Base-by-base conservation (phyloP, 805 yeast species). In the Metschnikowia chrysomelidarum region DNA sequence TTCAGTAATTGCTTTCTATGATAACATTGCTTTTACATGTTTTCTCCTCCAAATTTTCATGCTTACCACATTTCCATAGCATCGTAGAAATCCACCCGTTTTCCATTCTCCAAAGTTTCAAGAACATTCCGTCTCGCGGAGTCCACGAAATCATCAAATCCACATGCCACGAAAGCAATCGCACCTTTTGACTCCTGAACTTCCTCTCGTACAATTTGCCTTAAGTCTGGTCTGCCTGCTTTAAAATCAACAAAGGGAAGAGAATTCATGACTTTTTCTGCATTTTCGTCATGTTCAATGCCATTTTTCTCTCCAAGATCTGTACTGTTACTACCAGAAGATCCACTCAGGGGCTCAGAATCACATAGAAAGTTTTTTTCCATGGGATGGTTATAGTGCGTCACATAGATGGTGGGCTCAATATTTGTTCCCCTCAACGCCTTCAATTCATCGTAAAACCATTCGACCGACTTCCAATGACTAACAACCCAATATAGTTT, bases 11-110 rank as follows among this genome's bases (percentile, higher is more conserved):
- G n/a, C n/a, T n/a, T n/a, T n/a, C n/a, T n/a, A n/a, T n/a, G n/a
- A n/a, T n/a, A n/a, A n/a, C n/a, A n/a, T n/a, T n/a, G n/a, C n/a
- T n/a, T n/a, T n/a, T n/a, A n/a, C n/a, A n/a, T n/a, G n/a, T n/a
- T n/a, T n/a, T n/a, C n/a, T n/a, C n/a, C n/a, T n/a, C n/a, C n/a
- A n/a, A n/a, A n/a, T n/a, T n/a, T n/a, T n/a, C n/a, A n/a, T n/a
- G n/a, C 12, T 45, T 48, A 62, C 94, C 95, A 85, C 10, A 73
- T 67, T 60, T 82, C 87, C 31, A 82, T 69, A 51, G 83, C 89
- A 54, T 87, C 95, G 51, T 68, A 80, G 50, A 79, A 79, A 41
- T 82, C 89, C 13, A 84, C 73, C 27, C 84, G 69, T 30, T 70
- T 63, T 11, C 67, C 54, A 12, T 49, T 39, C 21, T 64, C 58